Evolutionary conservation across 495 filamentous ascomycete species (phyloP).

Genomic region (Podospora conica): DNA sequence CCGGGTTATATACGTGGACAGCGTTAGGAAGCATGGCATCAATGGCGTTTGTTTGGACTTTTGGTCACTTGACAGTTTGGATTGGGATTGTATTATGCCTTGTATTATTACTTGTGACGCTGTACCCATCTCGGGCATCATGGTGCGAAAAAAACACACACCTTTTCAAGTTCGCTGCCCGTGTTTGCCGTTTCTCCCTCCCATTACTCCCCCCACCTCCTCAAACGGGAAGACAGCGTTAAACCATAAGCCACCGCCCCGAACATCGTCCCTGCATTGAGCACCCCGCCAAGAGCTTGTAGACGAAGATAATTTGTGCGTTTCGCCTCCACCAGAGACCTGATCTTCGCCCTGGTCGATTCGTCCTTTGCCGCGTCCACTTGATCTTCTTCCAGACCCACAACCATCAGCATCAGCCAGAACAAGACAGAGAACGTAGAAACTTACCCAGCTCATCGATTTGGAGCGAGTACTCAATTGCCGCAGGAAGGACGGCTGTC

Average conservation of each 20-base stretch:
- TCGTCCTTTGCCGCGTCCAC: not conserved
- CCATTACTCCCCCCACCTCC: constrained; percentile 14
- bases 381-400: no score
- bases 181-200: not conserved
- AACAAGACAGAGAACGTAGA: no score
- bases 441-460: constrained; percentile 63
- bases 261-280: constrained; percentile 65
- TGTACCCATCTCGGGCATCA: not conserved
- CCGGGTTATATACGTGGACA: not conserved
- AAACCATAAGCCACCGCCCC: constrained; percentile 68
- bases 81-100: not conserved
- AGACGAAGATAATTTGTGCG: not conserved
- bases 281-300: constrained; percentile 22
- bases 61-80: not conserved
- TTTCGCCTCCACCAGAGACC: constrained; percentile 21
- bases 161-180: not conserved
- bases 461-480: constrained; percentile 63
- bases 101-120: not conserved
- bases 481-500: constrained; percentile 61
- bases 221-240: constrained; percentile 54
- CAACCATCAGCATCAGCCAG: no score
- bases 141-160: not conserved
- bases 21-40: not conserved
- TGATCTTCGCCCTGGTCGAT: constrained; percentile 1
- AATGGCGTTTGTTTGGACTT: not conserved